phyloP scores from a whole-genome alignment of 352 stramenopile genomes.

The Phytopythium helicoides region DNA sequence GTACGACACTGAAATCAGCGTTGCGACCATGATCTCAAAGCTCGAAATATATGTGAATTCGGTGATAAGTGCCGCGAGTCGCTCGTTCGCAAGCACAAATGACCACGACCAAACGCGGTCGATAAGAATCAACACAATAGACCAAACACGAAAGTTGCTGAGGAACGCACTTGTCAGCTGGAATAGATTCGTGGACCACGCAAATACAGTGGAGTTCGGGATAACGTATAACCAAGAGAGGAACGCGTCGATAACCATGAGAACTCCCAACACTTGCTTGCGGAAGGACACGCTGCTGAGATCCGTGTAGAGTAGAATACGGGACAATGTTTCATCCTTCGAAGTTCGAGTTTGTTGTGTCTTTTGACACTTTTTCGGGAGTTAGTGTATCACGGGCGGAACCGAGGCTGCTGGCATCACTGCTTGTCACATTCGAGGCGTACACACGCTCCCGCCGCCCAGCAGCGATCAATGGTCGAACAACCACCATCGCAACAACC shows the following conservation, averaged over 20 bases:
- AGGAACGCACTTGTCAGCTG: constrained; percentile 22
- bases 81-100: constrained; percentile 12
- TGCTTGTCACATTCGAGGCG: constrained; percentile 2
- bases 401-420: background rate
- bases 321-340: constrained; percentile 12
- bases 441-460: constrained; percentile 2
- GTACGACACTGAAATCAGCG: constrained; percentile 15
- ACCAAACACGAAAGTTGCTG: constrained; percentile 23
- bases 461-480: constrained; percentile 11
- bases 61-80: constrained; percentile 15
- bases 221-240: constrained; percentile 22
- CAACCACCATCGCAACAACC: constrained; percentile 15
- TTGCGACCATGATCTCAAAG: constrained; percentile 23
- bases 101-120: constrained; percentile 10
- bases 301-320: constrained; percentile 24
- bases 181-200: constrained; percentile 14
- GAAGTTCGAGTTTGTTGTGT: background rate
- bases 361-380: background rate
- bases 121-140: constrained; percentile 17
- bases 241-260: constrained; percentile 15
- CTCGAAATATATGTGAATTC: constrained; percentile 19
- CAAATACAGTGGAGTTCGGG: constrained; percentile 21
- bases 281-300: constrained; percentile 18
- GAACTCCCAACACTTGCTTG: constrained; percentile 11
- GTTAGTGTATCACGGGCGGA: background rate